Base-by-base conservation (phyloP, 257 asterid genomes). In the Rubia yunnanensis region DNA sequence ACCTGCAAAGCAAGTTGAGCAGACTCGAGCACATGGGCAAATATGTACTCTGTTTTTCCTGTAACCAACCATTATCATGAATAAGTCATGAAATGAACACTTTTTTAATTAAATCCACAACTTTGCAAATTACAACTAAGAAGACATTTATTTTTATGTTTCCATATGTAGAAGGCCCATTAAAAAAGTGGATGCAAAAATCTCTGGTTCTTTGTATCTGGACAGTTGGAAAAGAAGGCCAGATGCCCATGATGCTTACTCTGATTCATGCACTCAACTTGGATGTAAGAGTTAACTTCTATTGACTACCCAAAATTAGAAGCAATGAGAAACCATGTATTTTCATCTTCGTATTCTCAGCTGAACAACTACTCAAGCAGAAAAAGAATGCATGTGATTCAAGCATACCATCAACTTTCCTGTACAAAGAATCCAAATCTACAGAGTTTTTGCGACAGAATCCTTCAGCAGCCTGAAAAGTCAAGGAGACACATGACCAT, bases 391-490 rank as follows among this genome's bases (percentile, higher is more conserved):
- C 38, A 58, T 30, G 46, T 63, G 69, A 50, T 68, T 54, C 17
- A 53, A 38, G 57, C 69, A 7, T 79, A 91, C 98, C 98, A 76
- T 89, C 96, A 66, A 76, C 86, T 79, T 79, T 86, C 73, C 77
- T 86, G 75, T 83, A 87, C 89, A 89, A 78, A 70, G 92, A 79
- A 71, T 83, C 86, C 74, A 89, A 74, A 77, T 95, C 85, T 65
- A 84, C 89, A 68, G 83, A 83, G 69, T 87, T 85, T 78, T 65
- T 82, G 80, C 96, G 94, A 79, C 97, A 89, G 76, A 92, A 92
- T 70, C 99, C 97, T 83, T 92, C 95, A 73, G 99, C 97, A 65
- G 99, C 99, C 98, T 89, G 83, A 73, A 50, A 72, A 69, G 65
- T 58, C 73, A 73, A 24, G 57, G 41, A 68, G 50, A 70, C 54